Percentiles rank a stretch among this genome's conserved stretches.
Conservation (phyloP, 352 stramenopile genomes). For the Achlya hypogyna region DNA sequence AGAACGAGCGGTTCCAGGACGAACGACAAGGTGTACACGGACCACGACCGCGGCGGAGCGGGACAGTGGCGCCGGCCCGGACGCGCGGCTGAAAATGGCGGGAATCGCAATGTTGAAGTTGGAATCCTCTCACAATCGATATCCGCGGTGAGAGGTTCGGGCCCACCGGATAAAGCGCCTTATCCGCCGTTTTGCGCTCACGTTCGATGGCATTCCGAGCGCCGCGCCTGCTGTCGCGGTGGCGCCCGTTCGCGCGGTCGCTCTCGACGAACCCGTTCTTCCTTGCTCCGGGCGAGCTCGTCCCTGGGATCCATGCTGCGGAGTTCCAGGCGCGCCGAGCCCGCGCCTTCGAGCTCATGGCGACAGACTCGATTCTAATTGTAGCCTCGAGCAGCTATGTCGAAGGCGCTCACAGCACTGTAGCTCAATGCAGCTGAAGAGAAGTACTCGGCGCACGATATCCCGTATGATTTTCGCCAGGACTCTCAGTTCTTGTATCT, state of each 20-base stretch:
- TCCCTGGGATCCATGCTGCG: conserved; percentile 20
- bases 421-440: conserved; percentile 54
- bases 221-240: not conserved
- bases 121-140: not conserved
- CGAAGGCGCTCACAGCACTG: not conserved
- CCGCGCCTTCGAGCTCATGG: conserved; percentile 51
- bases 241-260: not conserved
- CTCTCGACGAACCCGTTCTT: not conserved
- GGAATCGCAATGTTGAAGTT: not conserved
- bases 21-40: no score
- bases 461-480: conserved; percentile 80
- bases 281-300: not conserved
- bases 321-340: conserved; percentile 59
- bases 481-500: conserved; percentile 83
- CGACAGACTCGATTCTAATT: conserved; percentile 64
- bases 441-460: conserved; percentile 84
- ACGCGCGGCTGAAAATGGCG: not conserved
- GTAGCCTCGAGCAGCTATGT: conserved; percentile 21
- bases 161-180: not conserved
- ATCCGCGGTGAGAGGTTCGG: not conserved
- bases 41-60: not conserved
- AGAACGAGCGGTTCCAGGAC: no score
- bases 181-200: not conserved
- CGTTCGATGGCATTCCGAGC: not conserved
- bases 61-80: not conserved